These are phyloP conservation scores for Usnea hakonensis DNA, from an alignment of 495 filamentous ascomycete species.

Conservation along the genomic window DNA sequence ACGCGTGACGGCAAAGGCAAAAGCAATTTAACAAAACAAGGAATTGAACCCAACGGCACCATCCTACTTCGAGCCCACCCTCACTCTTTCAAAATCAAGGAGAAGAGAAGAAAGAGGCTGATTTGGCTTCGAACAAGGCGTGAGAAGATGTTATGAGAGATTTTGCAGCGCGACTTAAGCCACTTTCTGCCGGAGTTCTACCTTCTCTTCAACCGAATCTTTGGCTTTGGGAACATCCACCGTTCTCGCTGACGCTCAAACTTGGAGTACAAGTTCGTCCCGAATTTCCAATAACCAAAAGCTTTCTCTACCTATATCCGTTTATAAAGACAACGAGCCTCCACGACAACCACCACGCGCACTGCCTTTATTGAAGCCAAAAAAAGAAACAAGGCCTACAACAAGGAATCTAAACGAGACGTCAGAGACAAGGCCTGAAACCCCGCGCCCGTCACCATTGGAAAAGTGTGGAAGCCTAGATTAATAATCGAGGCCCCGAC, in stretches of 20 bases:
- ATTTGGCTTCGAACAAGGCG: neutral
- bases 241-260: slow-evolving; percentile 12
- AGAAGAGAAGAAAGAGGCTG: neutral
- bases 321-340: slow-evolving; percentile 14
- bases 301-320: slow-evolving; percentile 10
- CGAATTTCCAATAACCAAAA: slow-evolving; percentile 17
- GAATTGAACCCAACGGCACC: neutral
- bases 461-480: slow-evolving; percentile 16
- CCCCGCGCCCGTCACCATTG: slow-evolving; percentile 13
- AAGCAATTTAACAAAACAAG: neutral
- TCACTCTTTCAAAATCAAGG: neutral
- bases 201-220: slow-evolving; percentile 19
- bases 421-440: slow-evolving; percentile 17
- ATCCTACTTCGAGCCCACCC: neutral
- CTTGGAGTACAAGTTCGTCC: slow-evolving; percentile 17
- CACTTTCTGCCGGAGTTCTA: slow-evolving; percentile 24
- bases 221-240: slow-evolving; percentile 10
- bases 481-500: slow-evolving; percentile 23
- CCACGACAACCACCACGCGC: slow-evolving; percentile 3
- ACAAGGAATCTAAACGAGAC: slow-evolving; percentile 7
- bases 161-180: slow-evolving; percentile 21
- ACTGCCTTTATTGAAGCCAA: slow-evolving; percentile 7
- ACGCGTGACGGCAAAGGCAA: neutral
- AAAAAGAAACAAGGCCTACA: slow-evolving; percentile 2
- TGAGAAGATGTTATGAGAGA: slow-evolving; percentile 17